These are phyloP conservation scores for Teratosphaeria destructans DNA, from an alignment of 2,329 filamentous ascomycete genomes.

Conservation along the genomic window DNA sequence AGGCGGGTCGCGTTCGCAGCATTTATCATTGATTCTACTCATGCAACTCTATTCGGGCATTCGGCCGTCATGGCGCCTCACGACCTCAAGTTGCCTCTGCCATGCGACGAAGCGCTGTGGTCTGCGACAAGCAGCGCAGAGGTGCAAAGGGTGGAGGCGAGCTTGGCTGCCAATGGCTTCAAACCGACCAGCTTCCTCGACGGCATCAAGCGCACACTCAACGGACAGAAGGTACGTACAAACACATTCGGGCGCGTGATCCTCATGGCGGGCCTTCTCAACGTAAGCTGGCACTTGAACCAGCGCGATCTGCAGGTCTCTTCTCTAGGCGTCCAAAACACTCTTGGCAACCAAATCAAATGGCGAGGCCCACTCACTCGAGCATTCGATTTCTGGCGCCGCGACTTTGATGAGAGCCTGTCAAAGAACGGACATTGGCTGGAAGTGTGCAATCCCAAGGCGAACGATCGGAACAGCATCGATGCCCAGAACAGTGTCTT, in stretches of 20 bases:
- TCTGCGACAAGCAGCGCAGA: slow-evolving; percentile 79
- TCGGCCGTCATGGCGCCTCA: slow-evolving; percentile 95
- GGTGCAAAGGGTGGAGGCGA: slow-evolving; percentile 72
- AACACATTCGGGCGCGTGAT: slow-evolving; percentile 90
- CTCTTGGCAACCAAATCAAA: slow-evolving; percentile 77
- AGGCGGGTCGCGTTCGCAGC: slow-evolving; percentile 83
- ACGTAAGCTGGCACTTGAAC: slow-evolving; percentile 96
- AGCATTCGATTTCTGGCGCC: slow-evolving; percentile 89
- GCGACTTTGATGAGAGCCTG: slow-evolving; percentile 76
- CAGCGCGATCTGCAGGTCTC: slow-evolving; percentile 88
- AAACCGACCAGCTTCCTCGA: slow-evolving; percentile 83
- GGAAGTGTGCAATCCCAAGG: slow-evolving; percentile 24
- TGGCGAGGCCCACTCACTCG: slow-evolving; percentile 78
- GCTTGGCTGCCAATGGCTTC: slow-evolving; percentile 67
- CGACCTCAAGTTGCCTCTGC: slow-evolving; percentile 81
- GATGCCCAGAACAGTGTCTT: slow-evolving; percentile 61
- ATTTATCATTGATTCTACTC: slow-evolving; percentile 89
- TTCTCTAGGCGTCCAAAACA: slow-evolving; percentile 68
- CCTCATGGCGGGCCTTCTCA: slow-evolving; percentile 85
- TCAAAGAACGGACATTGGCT: slow-evolving; percentile 39
- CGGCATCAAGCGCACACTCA: slow-evolving; percentile 78
- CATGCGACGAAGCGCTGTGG: slow-evolving; percentile 90
- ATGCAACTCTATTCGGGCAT: slow-evolving; percentile 96
- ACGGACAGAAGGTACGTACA: slow-evolving; percentile 73
- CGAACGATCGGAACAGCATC: slow-evolving; percentile 16